Evolutionary conservation across 176 grass and related monocot species (phyloP), one percentile per base, ranked within the genome.

Genomic region (Aegilops tauschii): DNA sequence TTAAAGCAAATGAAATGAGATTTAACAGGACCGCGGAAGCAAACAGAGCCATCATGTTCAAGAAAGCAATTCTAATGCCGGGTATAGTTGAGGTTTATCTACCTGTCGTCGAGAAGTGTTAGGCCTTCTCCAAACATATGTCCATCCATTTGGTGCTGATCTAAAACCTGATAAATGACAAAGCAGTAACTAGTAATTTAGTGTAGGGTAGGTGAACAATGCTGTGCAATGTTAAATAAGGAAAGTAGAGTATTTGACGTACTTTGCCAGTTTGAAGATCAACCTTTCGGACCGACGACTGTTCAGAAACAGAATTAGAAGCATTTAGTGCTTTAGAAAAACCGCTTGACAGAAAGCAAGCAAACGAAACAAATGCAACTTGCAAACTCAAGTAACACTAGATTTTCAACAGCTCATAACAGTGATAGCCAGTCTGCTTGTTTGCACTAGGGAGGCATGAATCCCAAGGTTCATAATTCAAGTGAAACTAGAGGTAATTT

Each of bases 111-210:
- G 6, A 97, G 87, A 86, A 93, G 91, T 17, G 95, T 93, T 25
- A 97, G 73, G 56, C 95, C 95, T 97, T 97, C 95, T 64, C 93
- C 93, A 84, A 97, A 95, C 44, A 95, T 85, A 44, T n/a, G 58
- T 21, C 89, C 95, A 17, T 90, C 95, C 89, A 97, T 95, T 83
- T 84, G 34, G 37, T 89, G 83, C 5, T 90, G 80, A 90, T 40
- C 36, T 88, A 88, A 84, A 63, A 97, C 91, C 93, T 97, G 75
- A 36, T 67, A 77, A 50, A 71, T 39, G 64, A 39, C 21, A 75
- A 82, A 56, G 12, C 0, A 40, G 31, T 21, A 71, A 40, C 30
- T 44, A 32, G 63, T 8, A 3, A 47, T 28, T 68, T 58, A 71
- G 2, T 23, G 17, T 54, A 73, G 47, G 13, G 9, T 0, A 73